A percentile compares a stretch with the other conserved stretches of the same genome.
Evolutionary conservation across 257 asterid species (phyloP).

Genomic region (Echites panduratus): DNA sequence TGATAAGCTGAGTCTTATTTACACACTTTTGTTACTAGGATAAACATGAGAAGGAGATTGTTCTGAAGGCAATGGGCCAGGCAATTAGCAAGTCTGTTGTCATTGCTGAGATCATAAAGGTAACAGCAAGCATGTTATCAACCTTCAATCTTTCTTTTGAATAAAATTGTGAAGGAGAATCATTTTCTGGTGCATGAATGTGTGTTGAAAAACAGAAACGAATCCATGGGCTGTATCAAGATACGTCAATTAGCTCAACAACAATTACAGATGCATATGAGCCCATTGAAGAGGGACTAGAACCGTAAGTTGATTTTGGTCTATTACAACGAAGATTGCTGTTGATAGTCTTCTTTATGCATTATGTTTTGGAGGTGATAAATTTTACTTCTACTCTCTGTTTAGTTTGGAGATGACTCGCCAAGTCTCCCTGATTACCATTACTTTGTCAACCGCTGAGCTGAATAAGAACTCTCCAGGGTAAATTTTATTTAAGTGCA

Average conservation of each 20-base stretch:
- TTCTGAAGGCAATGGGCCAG: conserved; percentile 57
- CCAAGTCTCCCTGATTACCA: conserved; percentile 47
- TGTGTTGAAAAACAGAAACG: conserved; percentile 31
- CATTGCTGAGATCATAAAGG: conserved; percentile 58
- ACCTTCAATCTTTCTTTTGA: neutral
- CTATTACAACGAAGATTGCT: neutral
- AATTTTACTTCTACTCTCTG: conserved; percentile 10
- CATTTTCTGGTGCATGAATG: neutral
- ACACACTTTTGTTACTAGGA: conserved; percentile 27
- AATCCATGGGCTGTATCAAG: conserved; percentile 44
- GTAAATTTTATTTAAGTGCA: conserved; percentile 21
- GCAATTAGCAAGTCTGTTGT: conserved; percentile 58
- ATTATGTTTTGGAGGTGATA: neutral
- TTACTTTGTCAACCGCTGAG: conserved; percentile 43
- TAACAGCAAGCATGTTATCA: conserved; percentile 11
- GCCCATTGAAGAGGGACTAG: conserved; percentile 57
- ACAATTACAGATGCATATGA: conserved; percentile 54
- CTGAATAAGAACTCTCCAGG: conserved; percentile 48
- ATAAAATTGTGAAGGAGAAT: neutral
- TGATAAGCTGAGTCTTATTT: neutral
- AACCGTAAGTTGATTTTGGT: conserved; percentile 31
- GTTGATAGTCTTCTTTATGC: neutral
- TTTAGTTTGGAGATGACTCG: conserved; percentile 62
- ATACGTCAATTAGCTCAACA: conserved; percentile 45
- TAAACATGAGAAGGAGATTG: conserved; percentile 35